Evolutionary conservation across 306 rosid genomes (phyloP).

Genomic region (Carpinus viminea): DNA sequence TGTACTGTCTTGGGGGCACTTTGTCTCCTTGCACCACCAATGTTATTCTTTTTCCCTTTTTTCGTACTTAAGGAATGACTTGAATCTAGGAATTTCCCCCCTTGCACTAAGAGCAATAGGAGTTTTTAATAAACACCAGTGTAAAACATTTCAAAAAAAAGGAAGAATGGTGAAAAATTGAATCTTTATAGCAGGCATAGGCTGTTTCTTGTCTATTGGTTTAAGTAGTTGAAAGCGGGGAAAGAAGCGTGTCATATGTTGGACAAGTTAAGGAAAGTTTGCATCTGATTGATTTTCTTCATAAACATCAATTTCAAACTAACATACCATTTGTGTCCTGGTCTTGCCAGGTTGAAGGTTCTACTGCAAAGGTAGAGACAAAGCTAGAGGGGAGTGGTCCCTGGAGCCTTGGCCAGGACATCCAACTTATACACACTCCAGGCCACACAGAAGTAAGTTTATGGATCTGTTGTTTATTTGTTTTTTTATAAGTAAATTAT

Average conservation of each 20-base stretch:
- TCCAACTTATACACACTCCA: slow-evolving; percentile 25
- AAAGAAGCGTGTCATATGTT: background rate
- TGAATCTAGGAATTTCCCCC: background rate
- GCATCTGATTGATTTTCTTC: background rate
- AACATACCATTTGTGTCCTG: background rate
- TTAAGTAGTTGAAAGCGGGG: background rate
- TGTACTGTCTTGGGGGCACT: background rate
- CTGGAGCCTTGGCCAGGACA: slow-evolving; percentile 10
- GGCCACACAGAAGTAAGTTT: slow-evolving; percentile 21
- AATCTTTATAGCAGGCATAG: background rate
- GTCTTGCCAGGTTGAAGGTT: slow-evolving; percentile 13
- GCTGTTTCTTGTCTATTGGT: background rate
- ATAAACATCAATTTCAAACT: background rate
- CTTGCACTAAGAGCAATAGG: background rate
- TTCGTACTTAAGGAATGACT: background rate
- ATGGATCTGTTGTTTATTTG: background rate
- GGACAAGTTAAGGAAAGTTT: background rate
- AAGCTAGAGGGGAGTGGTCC: slow-evolving; percentile 25
- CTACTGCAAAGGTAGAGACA: slow-evolving; percentile 14
- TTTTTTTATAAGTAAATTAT: background rate
- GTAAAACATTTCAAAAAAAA: background rate
- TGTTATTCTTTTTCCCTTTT: background rate
- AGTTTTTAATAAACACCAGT: background rate
- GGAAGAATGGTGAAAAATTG: background rate
- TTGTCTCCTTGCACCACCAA: background rate